A percentile compares a stretch with the other conserved stretches of the same genome.
Evolutionary conservation across 371 early-diverging fungal species (phyloP).

Genomic region (Syncephalastrum sp.): DNA sequence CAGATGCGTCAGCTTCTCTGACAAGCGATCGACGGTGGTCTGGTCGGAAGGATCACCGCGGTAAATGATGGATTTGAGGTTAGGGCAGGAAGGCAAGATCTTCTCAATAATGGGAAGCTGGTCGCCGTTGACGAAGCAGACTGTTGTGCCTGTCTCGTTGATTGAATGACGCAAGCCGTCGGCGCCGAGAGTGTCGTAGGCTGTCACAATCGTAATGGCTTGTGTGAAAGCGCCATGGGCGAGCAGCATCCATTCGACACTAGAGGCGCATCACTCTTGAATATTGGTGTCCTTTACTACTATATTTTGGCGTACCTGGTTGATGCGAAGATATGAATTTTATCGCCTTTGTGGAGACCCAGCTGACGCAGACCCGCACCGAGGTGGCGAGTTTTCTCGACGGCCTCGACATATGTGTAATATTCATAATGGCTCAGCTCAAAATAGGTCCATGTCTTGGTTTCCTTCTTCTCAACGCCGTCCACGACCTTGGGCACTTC

Average conservation of each 20-base stretch:
- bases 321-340: slow-evolving; percentile 69
- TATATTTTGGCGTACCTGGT: slow-evolving; percentile 59
- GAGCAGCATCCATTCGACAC: slow-evolving; percentile 73
- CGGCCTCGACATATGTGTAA: slow-evolving; percentile 65
- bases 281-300: background rate
- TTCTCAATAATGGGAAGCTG: slow-evolving; percentile 55
- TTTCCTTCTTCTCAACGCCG: slow-evolving; percentile 63
- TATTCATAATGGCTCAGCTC: slow-evolving; percentile 71
- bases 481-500: slow-evolving; percentile 64
- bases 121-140: slow-evolving; percentile 70
- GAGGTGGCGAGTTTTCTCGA: slow-evolving; percentile 37
- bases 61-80: slow-evolving; percentile 71
- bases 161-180: slow-evolving; percentile 65
- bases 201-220: slow-evolving; percentile 70
- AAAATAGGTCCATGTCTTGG: slow-evolving; percentile 81
- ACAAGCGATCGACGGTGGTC: slow-evolving; percentile 6
- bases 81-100: slow-evolving; percentile 52
- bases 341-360: slow-evolving; percentile 63
- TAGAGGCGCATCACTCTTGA: slow-evolving; percentile 11
- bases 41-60: slow-evolving; percentile 55
- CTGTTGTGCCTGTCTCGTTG: slow-evolving; percentile 64
- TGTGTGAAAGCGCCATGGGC: slow-evolving; percentile 66
- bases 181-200: slow-evolving; percentile 82
- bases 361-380: slow-evolving; percentile 70
- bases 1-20: slow-evolving; percentile 5